These are phyloP conservation scores for Filobasidium floriforme DNA, from an alignment of 768 basidiomycete genomes.

Conservation along the genomic window DNA sequence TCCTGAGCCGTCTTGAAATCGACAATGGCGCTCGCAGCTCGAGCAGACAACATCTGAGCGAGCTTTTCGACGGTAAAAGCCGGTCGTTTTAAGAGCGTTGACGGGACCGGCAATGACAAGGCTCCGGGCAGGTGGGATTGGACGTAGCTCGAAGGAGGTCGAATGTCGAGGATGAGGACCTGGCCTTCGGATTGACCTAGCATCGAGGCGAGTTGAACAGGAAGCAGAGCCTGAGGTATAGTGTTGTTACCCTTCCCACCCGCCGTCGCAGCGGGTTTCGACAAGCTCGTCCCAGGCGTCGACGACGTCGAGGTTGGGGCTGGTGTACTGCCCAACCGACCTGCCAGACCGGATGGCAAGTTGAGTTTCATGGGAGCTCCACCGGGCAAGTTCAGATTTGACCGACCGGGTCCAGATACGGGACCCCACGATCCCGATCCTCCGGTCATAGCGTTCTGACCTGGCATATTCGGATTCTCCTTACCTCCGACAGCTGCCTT, in stretches of 20 bases:
- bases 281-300: not conserved
- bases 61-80: slow-evolving; percentile 72
- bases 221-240: slow-evolving; percentile 5
- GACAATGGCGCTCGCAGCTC: slow-evolving; percentile 35
- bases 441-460: too few species aligned
- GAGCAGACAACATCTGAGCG: slow-evolving; percentile 65
- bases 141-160: slow-evolving; percentile 68
- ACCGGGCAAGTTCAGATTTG: not conserved
- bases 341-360: not conserved
- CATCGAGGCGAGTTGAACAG: slow-evolving; percentile 24
- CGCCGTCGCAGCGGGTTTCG: not conserved
- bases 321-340: not conserved
- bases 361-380: not conserved
- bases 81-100: slow-evolving; percentile 86
- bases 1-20: slow-evolving; percentile 38
- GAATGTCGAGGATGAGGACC: slow-evolving; percentile 73
- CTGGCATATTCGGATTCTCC: slow-evolving; percentile 12
- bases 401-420: not conserved
- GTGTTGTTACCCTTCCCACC: too few species aligned
- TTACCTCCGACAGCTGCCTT: slow-evolving; percentile 24
- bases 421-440: not conserved
- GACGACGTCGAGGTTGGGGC: slow-evolving; percentile 1
- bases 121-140: slow-evolving; percentile 61
- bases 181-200: not conserved
- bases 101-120: slow-evolving; percentile 81